Conservation (phyloP, 2,329 filamentous ascomycete genomes). For the Biscogniauxia mediterranea region DNA sequence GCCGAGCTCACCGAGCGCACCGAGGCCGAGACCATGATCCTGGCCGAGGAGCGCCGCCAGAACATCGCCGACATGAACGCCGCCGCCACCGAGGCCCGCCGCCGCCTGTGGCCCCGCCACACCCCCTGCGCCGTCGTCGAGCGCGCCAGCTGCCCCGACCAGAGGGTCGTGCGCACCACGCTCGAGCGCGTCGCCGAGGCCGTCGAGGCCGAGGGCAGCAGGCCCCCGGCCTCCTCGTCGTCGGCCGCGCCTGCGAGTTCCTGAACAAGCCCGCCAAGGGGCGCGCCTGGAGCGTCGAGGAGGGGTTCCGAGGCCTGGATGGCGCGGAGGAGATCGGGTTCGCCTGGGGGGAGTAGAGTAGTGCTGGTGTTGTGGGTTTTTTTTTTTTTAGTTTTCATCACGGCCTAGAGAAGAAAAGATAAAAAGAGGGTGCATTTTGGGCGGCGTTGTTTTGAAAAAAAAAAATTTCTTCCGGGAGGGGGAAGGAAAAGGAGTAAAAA, state of each 20-base stretch:
- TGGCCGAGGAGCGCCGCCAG: slow-evolving; percentile 27
- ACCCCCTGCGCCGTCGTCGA: slow-evolving; percentile 93
- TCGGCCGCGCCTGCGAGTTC: slow-evolving; percentile 80
- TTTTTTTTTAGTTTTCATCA: too few relatives aligned
- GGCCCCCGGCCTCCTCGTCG: slow-evolving; percentile 87
- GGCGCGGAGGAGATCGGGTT: slow-evolving; percentile 26
- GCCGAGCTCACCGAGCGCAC: slow-evolving; percentile 59
- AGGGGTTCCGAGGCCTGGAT: slow-evolving; percentile 78
- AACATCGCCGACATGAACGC: slow-evolving; percentile 21
- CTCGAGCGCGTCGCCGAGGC: slow-evolving; percentile 75
- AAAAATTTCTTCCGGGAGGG: too few relatives aligned
- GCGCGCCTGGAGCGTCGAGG: slow-evolving; percentile 79
- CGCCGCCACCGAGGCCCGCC: neutral
- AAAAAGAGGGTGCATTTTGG: too few relatives aligned
- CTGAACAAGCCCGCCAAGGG: slow-evolving; percentile 57
- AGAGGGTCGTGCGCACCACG: slow-evolving; percentile 87
- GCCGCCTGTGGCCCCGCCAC: slow-evolving; percentile 63
- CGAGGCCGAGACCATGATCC: slow-evolving; percentile 31
- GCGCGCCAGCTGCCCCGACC: slow-evolving; percentile 89
- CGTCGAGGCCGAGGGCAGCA: slow-evolving; percentile 82
- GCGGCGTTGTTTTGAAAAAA: too few relatives aligned
- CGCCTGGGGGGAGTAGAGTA: slow-evolving; percentile 4
- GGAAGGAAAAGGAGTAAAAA: too few relatives aligned
- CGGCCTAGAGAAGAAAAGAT: too few relatives aligned
- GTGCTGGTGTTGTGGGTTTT: too few relatives aligned